Evolutionary conservation across 345 rosid species (phyloP).

Genomic region (Raphanus raphanistrum): DNA sequence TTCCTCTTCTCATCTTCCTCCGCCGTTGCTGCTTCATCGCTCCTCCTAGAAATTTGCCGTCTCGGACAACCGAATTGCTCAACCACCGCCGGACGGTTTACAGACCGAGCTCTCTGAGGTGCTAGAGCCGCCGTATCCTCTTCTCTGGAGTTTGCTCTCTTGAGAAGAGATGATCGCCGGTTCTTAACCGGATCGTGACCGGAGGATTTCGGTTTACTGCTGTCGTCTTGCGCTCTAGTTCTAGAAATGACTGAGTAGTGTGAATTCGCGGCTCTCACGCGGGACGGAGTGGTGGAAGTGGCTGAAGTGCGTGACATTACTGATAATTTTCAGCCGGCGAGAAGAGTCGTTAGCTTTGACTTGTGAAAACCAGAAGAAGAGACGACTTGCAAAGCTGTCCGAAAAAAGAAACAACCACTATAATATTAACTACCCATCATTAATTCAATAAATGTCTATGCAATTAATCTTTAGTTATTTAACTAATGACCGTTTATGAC

Average conservation of each 20-base stretch:
- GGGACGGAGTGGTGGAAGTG: constrained; percentile 43
- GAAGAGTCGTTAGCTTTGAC: constrained; percentile 35
- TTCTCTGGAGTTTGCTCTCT: constrained; percentile 53
- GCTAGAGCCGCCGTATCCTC: constrained; percentile 28
- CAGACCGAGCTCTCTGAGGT: constrained; percentile 41
- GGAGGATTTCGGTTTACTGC: constrained; percentile 48
- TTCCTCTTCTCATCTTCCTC: constrained; percentile 41
- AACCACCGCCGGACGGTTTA: constrained; percentile 37
- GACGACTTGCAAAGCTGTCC: constrained; percentile 25
- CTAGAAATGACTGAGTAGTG: constrained; percentile 44
- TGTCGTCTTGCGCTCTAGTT: constrained; percentile 29
- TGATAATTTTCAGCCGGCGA: constrained; percentile 28
- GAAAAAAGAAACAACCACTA: constrained; percentile 17
- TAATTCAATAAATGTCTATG: neutral
- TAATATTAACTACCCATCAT: constrained; percentile 19
- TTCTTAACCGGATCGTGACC: constrained; percentile 41
- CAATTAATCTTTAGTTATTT: neutral
- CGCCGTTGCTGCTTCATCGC: constrained; percentile 27
- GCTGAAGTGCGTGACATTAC: constrained; percentile 35
- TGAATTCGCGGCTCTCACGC: constrained; percentile 42
- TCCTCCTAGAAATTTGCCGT: constrained; percentile 38
- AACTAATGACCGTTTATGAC: neutral
- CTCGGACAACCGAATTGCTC: constrained; percentile 62
- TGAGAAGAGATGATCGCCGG: constrained; percentile 45
- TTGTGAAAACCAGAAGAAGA: constrained; percentile 18